Evolutionary conservation across 768 basidiomycete genomes (phyloP).

Genomic region (Strobilomyces dryophilus): DNA sequence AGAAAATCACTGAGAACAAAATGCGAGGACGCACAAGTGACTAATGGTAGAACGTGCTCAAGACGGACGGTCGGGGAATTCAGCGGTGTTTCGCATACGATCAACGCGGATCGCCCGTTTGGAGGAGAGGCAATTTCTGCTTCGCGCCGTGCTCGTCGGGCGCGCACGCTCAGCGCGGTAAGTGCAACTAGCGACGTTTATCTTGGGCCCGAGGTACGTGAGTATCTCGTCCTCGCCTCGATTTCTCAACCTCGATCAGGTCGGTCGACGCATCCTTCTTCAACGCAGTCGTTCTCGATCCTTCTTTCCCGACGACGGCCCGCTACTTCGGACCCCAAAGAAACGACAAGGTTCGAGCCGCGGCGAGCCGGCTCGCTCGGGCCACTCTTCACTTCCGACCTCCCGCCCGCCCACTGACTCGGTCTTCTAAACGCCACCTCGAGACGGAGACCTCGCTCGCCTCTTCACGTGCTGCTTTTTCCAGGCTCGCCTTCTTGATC

Average conservation of each 20-base stretch:
- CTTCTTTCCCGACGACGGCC: constrained; percentile 46
- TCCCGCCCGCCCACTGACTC: constrained; percentile 60
- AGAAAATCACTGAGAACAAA: background rate
- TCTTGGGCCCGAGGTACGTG: constrained; percentile 50
- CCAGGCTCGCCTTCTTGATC: constrained; percentile 32
- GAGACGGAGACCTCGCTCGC: constrained; percentile 49
- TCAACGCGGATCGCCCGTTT: constrained; percentile 29
- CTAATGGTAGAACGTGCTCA: background rate
- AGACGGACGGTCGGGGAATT: background rate
- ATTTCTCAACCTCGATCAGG: constrained; percentile 23
- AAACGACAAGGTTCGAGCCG: constrained; percentile 32
- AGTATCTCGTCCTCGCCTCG: background rate
- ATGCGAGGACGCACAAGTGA: constrained; percentile 1
- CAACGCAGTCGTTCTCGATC: constrained; percentile 54
- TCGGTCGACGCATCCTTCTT: constrained; percentile 53
- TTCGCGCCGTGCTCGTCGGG: constrained; percentile 50
- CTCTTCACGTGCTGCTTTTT: constrained; percentile 38
- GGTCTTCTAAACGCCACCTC: constrained; percentile 40
- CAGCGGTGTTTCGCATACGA: background rate
- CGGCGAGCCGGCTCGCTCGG: constrained; percentile 49
- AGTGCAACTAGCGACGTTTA: constrained; percentile 64
- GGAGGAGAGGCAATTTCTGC: constrained; percentile 46
- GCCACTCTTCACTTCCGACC: constrained; percentile 54
- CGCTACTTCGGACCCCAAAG: constrained; percentile 57
- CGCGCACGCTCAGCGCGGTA: constrained; percentile 46